Base-by-base conservation (phyloP, 768 basidiomycete genomes). In the Galerina marginata region DNA sequence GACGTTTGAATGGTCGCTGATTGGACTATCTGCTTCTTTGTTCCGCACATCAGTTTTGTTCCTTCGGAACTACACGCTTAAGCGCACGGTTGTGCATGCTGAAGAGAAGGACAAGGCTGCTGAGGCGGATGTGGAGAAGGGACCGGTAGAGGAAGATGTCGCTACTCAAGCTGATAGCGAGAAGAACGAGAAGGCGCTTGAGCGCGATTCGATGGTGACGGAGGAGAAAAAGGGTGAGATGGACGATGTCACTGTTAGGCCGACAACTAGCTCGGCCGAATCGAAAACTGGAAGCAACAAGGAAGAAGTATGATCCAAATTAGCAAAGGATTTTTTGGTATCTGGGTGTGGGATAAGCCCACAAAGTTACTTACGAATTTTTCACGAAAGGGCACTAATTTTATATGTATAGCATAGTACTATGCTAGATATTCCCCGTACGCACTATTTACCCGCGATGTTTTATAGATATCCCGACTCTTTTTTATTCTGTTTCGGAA, bases 11-110 rank as follows among this genome's bases (percentile, higher is more conserved):
- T 50, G 33, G 6, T 26, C 44, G 29, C 25, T 58, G 46, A 56
- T 12, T 23, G 4, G 25, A 23, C 25, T 4, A 40, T 50, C 39
- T 53, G 40, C 20, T 20, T 20, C 20, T 20, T 20, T 20, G 20
- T 20, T 20, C 20, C 20, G 20, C 40, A 42, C 20, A 54, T 43
- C 36, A 88, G 86, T 83, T 15, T 64, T 89, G 29, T 82, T 88
- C 64, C 58, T 92, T 25, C 79, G 85, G 51, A 77, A 78, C 26
- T 91, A 92, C 71, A 80, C 86, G 33, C 74, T 91, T 23, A 72
- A 83, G 48, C 81, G 88, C 2, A 78, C 75, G 42, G 73, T 81
- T 29, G 77, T 86, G 15, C 77, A 72, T 23, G 75, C 73, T 7
- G 75, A 64, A 6, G 80, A 75, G 16, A 61, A 66, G n/a, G 76